A percentile compares a stretch with the other conserved stretches of the same genome.
Conservation (phyloP, 371 early-diverging fungal genomes). For the Haplosporangium sp. region DNA sequence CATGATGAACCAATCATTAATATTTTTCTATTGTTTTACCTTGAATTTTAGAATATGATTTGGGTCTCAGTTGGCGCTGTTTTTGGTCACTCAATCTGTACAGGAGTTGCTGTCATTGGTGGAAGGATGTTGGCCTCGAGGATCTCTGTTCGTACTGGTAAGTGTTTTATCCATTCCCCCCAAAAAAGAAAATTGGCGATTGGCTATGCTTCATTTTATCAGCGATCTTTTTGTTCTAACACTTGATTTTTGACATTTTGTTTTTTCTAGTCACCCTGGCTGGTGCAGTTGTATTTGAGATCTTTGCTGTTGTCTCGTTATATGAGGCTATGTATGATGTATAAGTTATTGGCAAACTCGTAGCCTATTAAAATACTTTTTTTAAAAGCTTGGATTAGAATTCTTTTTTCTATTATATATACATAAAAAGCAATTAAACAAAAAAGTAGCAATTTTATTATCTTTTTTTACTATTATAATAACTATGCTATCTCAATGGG, state of each 20-base stretch:
- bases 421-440: background rate
- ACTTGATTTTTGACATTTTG: background rate
- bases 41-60: slow-evolving; percentile 67
- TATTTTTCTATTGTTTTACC: background rate
- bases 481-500: too few species aligned
- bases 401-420: background rate
- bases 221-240: background rate
- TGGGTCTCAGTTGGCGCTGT: slow-evolving; percentile 91
- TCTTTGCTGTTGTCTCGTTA: slow-evolving; percentile 83
- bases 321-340: slow-evolving; percentile 63
- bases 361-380: too few species aligned
- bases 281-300: slow-evolving; percentile 86
- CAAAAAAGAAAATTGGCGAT: too few species aligned
- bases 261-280: slow-evolving; percentile 77
- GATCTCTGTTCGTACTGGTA: slow-evolving; percentile 94
- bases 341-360: slow-evolving; percentile 7
- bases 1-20: too few species aligned
- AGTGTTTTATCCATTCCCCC: slow-evolving; percentile 1
- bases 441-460: too few species aligned
- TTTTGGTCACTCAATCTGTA: slow-evolving; percentile 91
- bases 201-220: background rate
- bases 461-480: too few species aligned
- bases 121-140: slow-evolving; percentile 90
- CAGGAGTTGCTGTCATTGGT: slow-evolving; percentile 93
- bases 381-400: too few species aligned